phyloP scores from a whole-genome alignment of 306 rosid species.

The Prunus mume region DNA sequence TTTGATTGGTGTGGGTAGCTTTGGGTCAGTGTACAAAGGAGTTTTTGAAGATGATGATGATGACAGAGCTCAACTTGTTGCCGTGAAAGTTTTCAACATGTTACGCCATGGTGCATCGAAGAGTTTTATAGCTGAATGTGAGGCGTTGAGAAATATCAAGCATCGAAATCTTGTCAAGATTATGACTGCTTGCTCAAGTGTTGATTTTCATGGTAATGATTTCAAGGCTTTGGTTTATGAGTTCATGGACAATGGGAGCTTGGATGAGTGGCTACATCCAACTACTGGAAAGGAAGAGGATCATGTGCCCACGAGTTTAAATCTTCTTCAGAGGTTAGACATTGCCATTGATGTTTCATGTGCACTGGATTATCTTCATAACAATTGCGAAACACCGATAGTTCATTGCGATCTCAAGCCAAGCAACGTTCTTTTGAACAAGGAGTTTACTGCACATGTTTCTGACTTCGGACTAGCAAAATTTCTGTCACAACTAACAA shows the following conservation, averaged over 20 bases:
- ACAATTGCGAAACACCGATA: not conserved
- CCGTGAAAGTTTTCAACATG: not conserved
- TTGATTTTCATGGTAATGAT: not conserved
- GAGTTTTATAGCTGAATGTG: not conserved
- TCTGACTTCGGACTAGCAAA: slow-evolving; percentile 9
- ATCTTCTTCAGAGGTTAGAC: not conserved
- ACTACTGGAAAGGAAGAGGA: not conserved
- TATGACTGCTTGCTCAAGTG: not conserved
- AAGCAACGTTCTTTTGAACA: not conserved
- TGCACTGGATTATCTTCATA: not conserved
- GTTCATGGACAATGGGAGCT: not conserved
- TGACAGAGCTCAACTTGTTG: not conserved
- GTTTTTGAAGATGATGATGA: not conserved
- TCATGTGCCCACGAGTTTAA: not conserved
- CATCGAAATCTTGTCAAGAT: not conserved
- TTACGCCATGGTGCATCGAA: not conserved
- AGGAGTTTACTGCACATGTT: not conserved
- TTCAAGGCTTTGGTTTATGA: slow-evolving; percentile 2
- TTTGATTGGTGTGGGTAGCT: not conserved
- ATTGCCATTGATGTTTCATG: not conserved
- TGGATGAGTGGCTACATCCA: not conserved
- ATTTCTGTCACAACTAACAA: not conserved
- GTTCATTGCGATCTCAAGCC: slow-evolving; percentile 2
- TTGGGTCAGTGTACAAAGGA: not conserved
- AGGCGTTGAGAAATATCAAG: not conserved